These are phyloP conservation scores for Sedum album DNA, from an alignment of 164 flowering plant genomes.

Conservation along the genomic window DNA sequence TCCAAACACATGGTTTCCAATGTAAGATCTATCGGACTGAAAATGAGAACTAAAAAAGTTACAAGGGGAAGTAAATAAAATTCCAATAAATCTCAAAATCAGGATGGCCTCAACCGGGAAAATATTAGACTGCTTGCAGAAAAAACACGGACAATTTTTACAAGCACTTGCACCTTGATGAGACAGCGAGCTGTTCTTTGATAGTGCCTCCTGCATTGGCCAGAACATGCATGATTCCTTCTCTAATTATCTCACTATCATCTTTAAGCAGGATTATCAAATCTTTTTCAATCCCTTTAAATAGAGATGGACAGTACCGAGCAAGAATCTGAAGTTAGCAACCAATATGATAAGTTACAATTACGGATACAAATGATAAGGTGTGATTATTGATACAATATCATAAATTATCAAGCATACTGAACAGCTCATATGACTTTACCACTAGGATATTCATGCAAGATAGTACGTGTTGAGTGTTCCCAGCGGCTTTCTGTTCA, in stretches of 20 bases:
- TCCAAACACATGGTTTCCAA: slow-evolving; percentile 84
- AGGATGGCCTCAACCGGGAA: background rate
- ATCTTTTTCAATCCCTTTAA: slow-evolving; percentile 69
- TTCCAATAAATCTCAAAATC: background rate
- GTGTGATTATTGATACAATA: background rate
- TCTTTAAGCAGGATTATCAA: slow-evolving; percentile 76
- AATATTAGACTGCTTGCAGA: background rate
- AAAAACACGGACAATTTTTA: background rate
- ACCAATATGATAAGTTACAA: background rate
- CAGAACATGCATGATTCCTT: slow-evolving; percentile 75
- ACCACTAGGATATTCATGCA: slow-evolving; percentile 90
- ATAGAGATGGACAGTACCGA: slow-evolving; percentile 56
- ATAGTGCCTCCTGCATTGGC: slow-evolving; percentile 94
- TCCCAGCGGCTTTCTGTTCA: slow-evolving; percentile 50
- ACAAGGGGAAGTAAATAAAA: background rate
- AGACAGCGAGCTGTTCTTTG: slow-evolving; percentile 63
- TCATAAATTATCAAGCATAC: background rate
- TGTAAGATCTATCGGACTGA: slow-evolving; percentile 83
- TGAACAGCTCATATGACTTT: slow-evolving; percentile 12
- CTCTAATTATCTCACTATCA: slow-evolving; percentile 74
- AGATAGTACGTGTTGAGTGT: slow-evolving; percentile 31
- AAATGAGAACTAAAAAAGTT: background rate
- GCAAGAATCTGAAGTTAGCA: slow-evolving; percentile 58
- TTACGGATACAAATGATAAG: background rate
- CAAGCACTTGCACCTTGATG: slow-evolving; percentile 52